phyloP scores from a whole-genome alignment of 148 eudicot genomes.

The Camellia sinensis region DNA sequence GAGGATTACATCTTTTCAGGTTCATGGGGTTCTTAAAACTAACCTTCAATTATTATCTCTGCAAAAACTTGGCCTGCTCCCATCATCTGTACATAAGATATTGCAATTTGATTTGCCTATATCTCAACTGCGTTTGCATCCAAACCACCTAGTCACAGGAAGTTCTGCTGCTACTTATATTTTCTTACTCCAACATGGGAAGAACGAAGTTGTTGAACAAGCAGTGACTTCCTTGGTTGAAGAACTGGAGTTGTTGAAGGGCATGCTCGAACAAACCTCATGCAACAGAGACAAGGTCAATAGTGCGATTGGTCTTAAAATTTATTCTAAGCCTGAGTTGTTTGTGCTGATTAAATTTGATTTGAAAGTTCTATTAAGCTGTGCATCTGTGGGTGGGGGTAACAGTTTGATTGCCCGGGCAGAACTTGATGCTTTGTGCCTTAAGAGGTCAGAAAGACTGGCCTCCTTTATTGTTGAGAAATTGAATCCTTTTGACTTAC shows the following conservation, averaged over 20 bases:
- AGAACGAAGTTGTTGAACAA: slow-evolving; percentile 71
- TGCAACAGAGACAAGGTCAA: slow-evolving; percentile 21
- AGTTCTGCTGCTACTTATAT: slow-evolving; percentile 88
- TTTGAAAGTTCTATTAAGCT: slow-evolving; percentile 69
- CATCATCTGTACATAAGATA: slow-evolving; percentile 68
- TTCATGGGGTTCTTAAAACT: slow-evolving; percentile 95
- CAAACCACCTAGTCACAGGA: slow-evolving; percentile 82
- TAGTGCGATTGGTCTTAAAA: slow-evolving; percentile 13
- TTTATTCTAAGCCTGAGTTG: slow-evolving; percentile 61
- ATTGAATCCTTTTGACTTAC: slow-evolving; percentile 48
- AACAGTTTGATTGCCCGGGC: slow-evolving; percentile 40
- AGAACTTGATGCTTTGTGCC: slow-evolving; percentile 51
- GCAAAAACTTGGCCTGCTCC: slow-evolving; percentile 77
- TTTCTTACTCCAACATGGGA: slow-evolving; percentile 86
- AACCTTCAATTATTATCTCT: slow-evolving; percentile 86
- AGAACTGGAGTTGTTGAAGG: slow-evolving; percentile 59
- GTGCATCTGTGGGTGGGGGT: slow-evolving; percentile 51
- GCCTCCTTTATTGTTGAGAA: slow-evolving; percentile 41
- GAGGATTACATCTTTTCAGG: slow-evolving; percentile 66
- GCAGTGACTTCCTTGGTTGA: slow-evolving; percentile 52
- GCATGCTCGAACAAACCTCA: slow-evolving; percentile 36
- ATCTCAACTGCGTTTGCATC: slow-evolving; percentile 88
- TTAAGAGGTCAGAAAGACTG: slow-evolving; percentile 60
- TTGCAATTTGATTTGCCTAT: slow-evolving; percentile 70
- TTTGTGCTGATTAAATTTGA: slow-evolving; percentile 73